Evolutionary conservation across 129 eudicot species (phyloP).

Genomic region (Tagetes erecta): DNA sequence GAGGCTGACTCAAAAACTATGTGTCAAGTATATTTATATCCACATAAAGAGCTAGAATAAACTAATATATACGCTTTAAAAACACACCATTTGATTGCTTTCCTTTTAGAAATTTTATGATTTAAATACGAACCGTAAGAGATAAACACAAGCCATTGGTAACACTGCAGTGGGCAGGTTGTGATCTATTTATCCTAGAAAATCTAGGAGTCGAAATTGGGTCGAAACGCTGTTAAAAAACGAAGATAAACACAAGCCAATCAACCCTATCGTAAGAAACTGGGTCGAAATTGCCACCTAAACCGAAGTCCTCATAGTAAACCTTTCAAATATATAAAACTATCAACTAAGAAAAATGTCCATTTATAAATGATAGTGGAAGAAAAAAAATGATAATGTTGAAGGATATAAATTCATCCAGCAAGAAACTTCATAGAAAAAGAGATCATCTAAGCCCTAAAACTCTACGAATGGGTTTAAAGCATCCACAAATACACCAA

Average conservation of each 20-base stretch:
- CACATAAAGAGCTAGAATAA: not conserved
- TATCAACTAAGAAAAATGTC: not conserved
- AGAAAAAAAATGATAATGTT: not conserved
- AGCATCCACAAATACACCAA: slow-evolving; percentile 13
- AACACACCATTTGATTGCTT: not conserved
- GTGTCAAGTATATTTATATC: not conserved
- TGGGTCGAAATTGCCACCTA: not conserved
- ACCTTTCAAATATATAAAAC: not conserved
- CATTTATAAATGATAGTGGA: not conserved
- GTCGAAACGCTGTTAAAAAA: too few relatives aligned
- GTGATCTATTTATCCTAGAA: too few relatives aligned
- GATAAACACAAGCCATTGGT: not conserved
- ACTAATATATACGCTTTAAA: not conserved
- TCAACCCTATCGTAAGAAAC: not conserved
- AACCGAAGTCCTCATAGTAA: not conserved
- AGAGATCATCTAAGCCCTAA: not conserved
- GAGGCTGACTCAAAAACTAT: not conserved
- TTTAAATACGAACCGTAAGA: not conserved
- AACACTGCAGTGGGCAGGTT: too few relatives aligned
- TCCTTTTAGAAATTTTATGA: not conserved
- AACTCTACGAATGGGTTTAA: not conserved
- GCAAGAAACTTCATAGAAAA: not conserved
- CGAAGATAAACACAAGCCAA: not conserved
- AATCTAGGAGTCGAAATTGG: too few relatives aligned
- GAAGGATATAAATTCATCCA: not conserved